A percentile compares a stretch with the other conserved stretches of the same genome.
These are phyloP conservation scores for Entoloma clypeatum DNA, from an alignment of 1,284 basidiomycete species.

Conservation along the genomic window DNA sequence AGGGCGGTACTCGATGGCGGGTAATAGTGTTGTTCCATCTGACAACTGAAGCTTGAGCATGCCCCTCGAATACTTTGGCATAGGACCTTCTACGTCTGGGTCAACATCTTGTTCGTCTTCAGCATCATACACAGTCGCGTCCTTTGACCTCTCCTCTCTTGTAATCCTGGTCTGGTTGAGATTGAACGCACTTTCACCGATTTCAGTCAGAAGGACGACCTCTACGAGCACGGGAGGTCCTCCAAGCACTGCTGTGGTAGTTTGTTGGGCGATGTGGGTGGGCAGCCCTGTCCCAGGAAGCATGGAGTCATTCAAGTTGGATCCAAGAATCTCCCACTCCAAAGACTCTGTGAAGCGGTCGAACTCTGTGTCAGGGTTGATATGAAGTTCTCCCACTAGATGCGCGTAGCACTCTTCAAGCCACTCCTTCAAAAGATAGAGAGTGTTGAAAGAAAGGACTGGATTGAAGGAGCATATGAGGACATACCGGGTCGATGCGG, in stretches of 20 bases:
- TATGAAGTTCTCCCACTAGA: conserved; percentile 43
- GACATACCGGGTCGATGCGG: conserved; percentile 49
- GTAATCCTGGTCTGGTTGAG: conserved; percentile 60
- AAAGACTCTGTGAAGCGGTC: conserved; percentile 44
- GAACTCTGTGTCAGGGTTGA: conserved; percentile 45
- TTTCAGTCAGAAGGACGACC: conserved; percentile 69
- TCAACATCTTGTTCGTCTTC: conserved; percentile 57
- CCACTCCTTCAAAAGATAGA: conserved; percentile 56
- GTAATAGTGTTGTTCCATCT: conserved; percentile 57
- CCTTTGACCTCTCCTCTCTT: conserved; percentile 56
- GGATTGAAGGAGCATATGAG: conserved; percentile 6
- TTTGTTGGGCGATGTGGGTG: conserved; percentile 34
- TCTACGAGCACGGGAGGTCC: conserved; percentile 62
- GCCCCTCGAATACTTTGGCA: conserved; percentile 69
- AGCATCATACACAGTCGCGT: conserved; percentile 45
- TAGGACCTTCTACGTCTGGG: conserved; percentile 54
- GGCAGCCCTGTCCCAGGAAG: conserved; percentile 63
- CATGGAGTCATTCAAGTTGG: conserved; percentile 67
- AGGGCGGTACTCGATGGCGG: conserved; percentile 66
- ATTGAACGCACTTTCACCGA: conserved; percentile 67
- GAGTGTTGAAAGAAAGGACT: neutral
- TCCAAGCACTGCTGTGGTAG: conserved; percentile 34
- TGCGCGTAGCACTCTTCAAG: conserved; percentile 65
- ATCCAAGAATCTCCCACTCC: conserved; percentile 64
- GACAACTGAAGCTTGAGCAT: conserved; percentile 67